Base-by-base conservation (phyloP, 345 rosid genomes). In the Angophora floribunda region DNA sequence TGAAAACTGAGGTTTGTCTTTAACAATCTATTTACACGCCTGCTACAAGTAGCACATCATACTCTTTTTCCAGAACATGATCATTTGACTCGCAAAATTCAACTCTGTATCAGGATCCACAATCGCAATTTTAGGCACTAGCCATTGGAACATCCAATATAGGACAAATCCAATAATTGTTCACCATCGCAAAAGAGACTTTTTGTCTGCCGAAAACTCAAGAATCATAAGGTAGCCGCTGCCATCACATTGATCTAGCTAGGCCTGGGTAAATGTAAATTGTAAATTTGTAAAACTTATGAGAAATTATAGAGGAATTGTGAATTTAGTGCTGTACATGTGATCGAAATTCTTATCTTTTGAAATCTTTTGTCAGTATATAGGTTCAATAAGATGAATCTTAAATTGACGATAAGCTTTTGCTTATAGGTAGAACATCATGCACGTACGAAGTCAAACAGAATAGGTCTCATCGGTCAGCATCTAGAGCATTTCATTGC, bases 11-110 rank as follows among this genome's bases (percentile, higher is more conserved):
- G 22, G 53, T 49, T 51, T 0, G 36, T 32, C 12, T 32, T 67
- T 0, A 67, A 67, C 44, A 67, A 32, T 0, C 19, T 67, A 67
- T 36, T 19, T 1, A 36, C 2, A 0, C 0, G 4, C 1, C 2
- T 36, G 82, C 26, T 36, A 4, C 47, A 17, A 70, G 47, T 17
- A 70, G 82, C 47, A 36, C 7, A 0, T 4, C 82, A 32, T 30
- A 17, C 82, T 70, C 47, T 70, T 5, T 36, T 70, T 70, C 0
- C 7, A 70, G 47, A 36, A 70, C 82, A 36, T 36, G 47, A 70
- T 70, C 26, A 36, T 70, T 70, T 70, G 47, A 36, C 22, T 32
- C 7, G 0, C 45, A 70, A 70, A 70, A 70, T 70, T 47, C 26
- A 70, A 36, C 7, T 19, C 26, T 17, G 1, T 19, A 17, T 70